Evolutionary conservation across 2,329 filamentous ascomycete genomes (phyloP), one percentile per base, ranked within the genome.

Genomic region (Fusarium proliferatum): DNA sequence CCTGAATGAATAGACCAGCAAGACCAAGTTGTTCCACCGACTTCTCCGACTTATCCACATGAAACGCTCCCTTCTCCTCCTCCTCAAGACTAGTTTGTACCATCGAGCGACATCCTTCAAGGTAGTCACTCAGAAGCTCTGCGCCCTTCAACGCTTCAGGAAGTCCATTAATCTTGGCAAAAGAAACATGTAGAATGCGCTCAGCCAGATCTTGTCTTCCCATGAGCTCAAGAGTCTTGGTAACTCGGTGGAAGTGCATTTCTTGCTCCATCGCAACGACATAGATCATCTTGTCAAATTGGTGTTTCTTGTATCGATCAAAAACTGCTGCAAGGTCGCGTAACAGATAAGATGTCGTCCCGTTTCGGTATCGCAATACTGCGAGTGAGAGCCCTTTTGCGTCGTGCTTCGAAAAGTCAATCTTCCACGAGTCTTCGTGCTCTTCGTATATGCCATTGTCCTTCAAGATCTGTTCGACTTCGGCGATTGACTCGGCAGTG

Each of bases 271-370:
- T 89, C 0, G 92, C 91, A 28, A 94, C 90, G 9, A 95, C 92
- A 76, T 94, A 94, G 49, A 94, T 92, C 92, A 94, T 94, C 78
- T 93, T 90, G 82, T 94, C 92, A 76, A 94, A 94, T 2, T 88
- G 77, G 80, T 88, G 88, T 71, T 86, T 86, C 41, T 90, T 86
- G 59, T 87, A 76, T 43, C 92, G 87, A 73, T 90, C 88, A 45
- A 94, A 81, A 13, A 92, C 88, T 64, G 93, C 91, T 67, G 90
- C 91, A 65, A 94, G 91, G 77, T 94, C 92, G 52, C 92, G 88
- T 55, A 93, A 91, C 23, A 94, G 86, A 79, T 94, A 81, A 39
- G 68, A 81, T 39, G 33, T 84, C 17, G 61, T 82, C 61, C 77
- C 77, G 2, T 74, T 80, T 6, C 91, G 89, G 79, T 90, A 90